Percentiles rank a stretch among this genome's conserved stretches.
Evolutionary conservation across 106 monocot species (phyloP).

Genomic region (Dendrobium catenatum): DNA sequence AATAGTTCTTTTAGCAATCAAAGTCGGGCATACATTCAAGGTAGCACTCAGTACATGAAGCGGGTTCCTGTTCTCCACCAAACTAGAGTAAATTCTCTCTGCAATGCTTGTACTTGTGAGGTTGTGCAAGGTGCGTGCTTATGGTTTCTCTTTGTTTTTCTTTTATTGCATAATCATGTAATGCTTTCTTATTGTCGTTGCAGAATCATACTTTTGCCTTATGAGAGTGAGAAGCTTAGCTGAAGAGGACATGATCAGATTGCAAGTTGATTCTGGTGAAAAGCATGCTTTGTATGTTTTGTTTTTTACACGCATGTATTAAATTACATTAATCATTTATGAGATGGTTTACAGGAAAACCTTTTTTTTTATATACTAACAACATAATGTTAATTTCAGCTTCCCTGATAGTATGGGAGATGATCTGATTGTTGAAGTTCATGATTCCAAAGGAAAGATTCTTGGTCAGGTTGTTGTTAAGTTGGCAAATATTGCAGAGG

Average conservation of each 20-base stretch:
- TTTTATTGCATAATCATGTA: not conserved
- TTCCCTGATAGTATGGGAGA: conserved; percentile 94
- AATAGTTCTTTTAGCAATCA: conserved; percentile 64
- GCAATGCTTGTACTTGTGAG: conserved; percentile 63
- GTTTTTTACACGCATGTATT: not conserved
- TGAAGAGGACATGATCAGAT: conserved; percentile 47
- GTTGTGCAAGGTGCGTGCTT: conserved; percentile 26
- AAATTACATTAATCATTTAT: not conserved
- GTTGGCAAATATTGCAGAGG: conserved; percentile 69
- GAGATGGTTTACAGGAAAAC: not conserved
- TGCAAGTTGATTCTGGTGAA: conserved; percentile 93
- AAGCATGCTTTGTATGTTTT: conserved; percentile 82
- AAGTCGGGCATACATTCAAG: conserved; percentile 85
- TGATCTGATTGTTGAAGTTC: conserved; percentile 83
- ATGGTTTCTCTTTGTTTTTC: not conserved
- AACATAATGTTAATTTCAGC: conserved; percentile 23
- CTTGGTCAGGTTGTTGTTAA: conserved; percentile 71
- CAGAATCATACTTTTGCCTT: conserved; percentile 63
- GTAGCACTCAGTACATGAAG: conserved; percentile 77
- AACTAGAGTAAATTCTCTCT: conserved; percentile 64
- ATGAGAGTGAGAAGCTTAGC: conserved; percentile 74
- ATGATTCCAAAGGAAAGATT: conserved; percentile 72
- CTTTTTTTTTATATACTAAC: not conserved
- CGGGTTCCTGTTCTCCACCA: conserved; percentile 77
- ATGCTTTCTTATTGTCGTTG: not conserved